A percentile compares a stretch with the other conserved stretches of the same genome.
phyloP scores from a whole-genome alignment of 1,284 basidiomycete genomes.

The Microbotryum lychnidis-dioicae region DNA sequence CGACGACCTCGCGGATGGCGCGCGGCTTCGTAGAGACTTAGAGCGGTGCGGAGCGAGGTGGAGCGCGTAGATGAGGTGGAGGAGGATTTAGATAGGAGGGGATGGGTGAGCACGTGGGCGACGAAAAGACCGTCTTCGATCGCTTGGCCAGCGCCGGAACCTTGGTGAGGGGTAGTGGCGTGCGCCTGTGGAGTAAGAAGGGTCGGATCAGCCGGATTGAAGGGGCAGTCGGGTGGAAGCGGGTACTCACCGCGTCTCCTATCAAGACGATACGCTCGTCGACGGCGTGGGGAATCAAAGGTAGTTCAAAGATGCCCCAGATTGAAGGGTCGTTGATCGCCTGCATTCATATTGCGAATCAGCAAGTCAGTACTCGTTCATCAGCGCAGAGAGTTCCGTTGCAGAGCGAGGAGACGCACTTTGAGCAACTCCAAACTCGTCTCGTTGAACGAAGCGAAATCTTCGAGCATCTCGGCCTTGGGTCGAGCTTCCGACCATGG shows the following conservation, averaged over 20 bases:
- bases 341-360: neutral
- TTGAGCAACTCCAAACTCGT: conserved; percentile 30
- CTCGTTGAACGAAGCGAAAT: conserved; percentile 33
- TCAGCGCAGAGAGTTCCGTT: no score
- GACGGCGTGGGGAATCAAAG: conserved; percentile 20
- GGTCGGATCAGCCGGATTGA: neutral
- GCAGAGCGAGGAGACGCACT: conserved; percentile 1
- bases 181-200: neutral
- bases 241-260: conserved; percentile 34
- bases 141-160: conserved; percentile 38
- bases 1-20: conserved; percentile 34
- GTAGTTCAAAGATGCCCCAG: conserved; percentile 19
- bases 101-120: conserved; percentile 31
- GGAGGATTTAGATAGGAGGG: conserved; percentile 20
- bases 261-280: conserved; percentile 34
- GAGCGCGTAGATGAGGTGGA: neutral
- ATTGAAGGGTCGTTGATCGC: conserved; percentile 24
- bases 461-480: conserved; percentile 34
- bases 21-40: conserved; percentile 30
- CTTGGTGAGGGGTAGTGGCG: conserved; percentile 33
- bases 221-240: neutral
- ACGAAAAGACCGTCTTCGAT: conserved; percentile 38
- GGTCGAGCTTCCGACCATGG: conserved; percentile 35
- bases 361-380: no score
- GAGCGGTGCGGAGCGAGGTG: conserved; percentile 20